Evolutionary conservation across 257 asterid species (phyloP).

Genomic region (Rehmannia glutinosa): DNA sequence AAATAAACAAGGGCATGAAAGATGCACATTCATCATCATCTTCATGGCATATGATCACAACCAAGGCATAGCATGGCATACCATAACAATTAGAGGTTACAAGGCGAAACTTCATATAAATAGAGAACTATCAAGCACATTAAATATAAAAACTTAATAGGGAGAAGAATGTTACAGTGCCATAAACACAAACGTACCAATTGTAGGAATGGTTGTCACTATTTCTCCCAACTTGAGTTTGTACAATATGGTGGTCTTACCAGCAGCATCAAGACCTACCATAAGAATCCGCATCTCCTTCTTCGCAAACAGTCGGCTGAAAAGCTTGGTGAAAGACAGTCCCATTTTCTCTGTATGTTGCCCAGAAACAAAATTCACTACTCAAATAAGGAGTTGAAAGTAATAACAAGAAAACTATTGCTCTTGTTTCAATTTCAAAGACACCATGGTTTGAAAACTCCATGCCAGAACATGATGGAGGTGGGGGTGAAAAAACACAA

Average conservation of each 20-base stretch:
- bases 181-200: constrained; percentile 42
- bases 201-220: constrained; percentile 75
- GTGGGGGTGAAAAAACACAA: no score
- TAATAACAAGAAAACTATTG: no score
- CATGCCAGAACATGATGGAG: no score
- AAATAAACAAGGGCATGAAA: no score
- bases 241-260: constrained; percentile 81
- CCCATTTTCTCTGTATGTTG: constrained; percentile 54
- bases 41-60: no score
- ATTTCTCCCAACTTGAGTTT: constrained; percentile 83
- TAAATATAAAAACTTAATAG: background rate
- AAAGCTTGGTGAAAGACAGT: constrained; percentile 74
- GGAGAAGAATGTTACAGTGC: background rate
- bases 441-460: no score
- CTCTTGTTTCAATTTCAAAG: no score
- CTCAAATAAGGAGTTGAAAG: background rate
- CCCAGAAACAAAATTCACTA: constrained; percentile 7
- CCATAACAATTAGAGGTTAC: no score
- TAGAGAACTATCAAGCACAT: background rate
- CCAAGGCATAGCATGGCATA: no score
- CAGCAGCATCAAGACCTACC: constrained; percentile 91
- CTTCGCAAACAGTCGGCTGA: constrained; percentile 74
- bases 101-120: background rate
- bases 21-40: no score
- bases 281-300: constrained; percentile 80